Conservation (phyloP, 2,329 filamentous ascomycete genomes). For the Alternaria atra region DNA sequence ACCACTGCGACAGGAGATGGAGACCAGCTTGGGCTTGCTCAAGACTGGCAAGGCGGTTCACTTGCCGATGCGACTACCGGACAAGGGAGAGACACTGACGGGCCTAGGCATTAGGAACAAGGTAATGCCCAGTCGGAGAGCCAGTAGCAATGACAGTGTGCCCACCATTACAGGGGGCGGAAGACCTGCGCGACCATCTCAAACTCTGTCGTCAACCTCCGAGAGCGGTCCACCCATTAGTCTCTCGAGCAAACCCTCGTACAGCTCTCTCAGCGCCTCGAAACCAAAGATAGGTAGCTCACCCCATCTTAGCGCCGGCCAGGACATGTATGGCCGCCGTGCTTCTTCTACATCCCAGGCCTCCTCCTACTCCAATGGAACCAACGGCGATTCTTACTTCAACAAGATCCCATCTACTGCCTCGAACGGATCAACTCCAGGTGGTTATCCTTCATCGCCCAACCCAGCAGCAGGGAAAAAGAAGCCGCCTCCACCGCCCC, state of each 20-base stretch:
- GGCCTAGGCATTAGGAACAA: slow-evolving; percentile 59
- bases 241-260: slow-evolving; percentile 47
- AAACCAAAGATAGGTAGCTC: slow-evolving; percentile 48
- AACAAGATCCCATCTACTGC: slow-evolving; percentile 55
- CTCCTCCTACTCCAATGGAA: slow-evolving; percentile 41
- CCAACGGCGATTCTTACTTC: slow-evolving; percentile 48
- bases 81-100: slow-evolving; percentile 57
- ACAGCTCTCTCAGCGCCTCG: slow-evolving; percentile 43
- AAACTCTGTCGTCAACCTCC: slow-evolving; percentile 34
- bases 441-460: slow-evolving; percentile 41
- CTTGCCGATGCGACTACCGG: slow-evolving; percentile 61
- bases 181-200: slow-evolving; percentile 38
- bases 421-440: slow-evolving; percentile 42
- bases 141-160: slow-evolving; percentile 49
- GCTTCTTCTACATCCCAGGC: slow-evolving; percentile 44
- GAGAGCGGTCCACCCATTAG: slow-evolving; percentile 44
- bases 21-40: slow-evolving; percentile 69
- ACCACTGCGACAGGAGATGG: slow-evolving; percentile 71
- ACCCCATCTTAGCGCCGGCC: slow-evolving; percentile 44
- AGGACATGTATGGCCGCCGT: slow-evolving; percentile 41
- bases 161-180: slow-evolving; percentile 34
- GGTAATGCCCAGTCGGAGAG: slow-evolving; percentile 44
- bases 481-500: slow-evolving; percentile 75
- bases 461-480: slow-evolving; percentile 68
- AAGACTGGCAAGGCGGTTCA: slow-evolving; percentile 72